phyloP scores from a whole-genome alignment of 148 eudicot species.

The Arctostaphylos glauca region DNA sequence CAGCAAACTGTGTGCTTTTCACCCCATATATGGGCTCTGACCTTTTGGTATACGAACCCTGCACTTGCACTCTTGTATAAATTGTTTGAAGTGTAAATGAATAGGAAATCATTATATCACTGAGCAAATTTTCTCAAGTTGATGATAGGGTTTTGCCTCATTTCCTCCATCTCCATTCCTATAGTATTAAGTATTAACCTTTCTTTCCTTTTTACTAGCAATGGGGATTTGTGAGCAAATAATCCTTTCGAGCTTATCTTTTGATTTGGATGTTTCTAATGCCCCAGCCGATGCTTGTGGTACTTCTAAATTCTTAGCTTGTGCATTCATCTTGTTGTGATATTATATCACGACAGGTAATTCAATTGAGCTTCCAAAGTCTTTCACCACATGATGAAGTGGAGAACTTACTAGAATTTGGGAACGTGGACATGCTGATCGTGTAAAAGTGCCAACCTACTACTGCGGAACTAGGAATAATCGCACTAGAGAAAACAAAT shows the following conservation, averaged over 20 bases:
- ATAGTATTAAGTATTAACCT: background rate
- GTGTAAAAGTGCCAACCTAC: background rate
- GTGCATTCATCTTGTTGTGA: background rate
- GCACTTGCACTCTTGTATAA: background rate
- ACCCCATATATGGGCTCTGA: background rate
- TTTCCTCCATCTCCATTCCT: background rate
- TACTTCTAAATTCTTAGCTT: background rate
- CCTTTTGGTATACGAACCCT: background rate
- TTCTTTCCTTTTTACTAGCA: background rate
- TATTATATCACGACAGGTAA: background rate
- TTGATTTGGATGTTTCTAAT: background rate
- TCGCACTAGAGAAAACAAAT: background rate
- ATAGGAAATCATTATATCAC: background rate
- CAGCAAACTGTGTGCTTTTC: background rate
- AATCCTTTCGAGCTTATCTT: background rate
- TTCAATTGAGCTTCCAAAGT: background rate
- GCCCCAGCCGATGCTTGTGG: background rate
- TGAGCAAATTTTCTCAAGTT: background rate
- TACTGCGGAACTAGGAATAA: background rate
- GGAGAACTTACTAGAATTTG: background rate
- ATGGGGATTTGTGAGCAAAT: background rate
- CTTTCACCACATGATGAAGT: background rate
- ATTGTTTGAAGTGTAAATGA: background rate
- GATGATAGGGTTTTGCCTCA: background rate
- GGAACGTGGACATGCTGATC: background rate